These are phyloP conservation scores for Ampelocalamus luodianensis DNA, from an alignment of 176 grass and related monocot species.

Conservation along the genomic window DNA sequence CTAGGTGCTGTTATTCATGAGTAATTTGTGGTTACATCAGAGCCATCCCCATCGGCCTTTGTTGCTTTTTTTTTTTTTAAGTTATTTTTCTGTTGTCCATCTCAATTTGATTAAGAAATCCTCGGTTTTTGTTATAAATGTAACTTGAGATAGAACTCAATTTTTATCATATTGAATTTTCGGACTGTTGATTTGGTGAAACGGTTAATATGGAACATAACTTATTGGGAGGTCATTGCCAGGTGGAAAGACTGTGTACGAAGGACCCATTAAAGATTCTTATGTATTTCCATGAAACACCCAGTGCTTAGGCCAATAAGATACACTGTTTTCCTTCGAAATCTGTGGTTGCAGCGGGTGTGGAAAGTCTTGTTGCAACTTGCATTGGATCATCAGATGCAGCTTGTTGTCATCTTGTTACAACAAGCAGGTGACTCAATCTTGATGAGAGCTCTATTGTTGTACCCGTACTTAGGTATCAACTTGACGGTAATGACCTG, in stretches of 20 bases:
- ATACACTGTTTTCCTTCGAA: neutral
- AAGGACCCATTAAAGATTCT: neutral
- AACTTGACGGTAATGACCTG: neutral
- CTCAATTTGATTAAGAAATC: too few species aligned
- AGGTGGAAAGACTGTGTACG: neutral
- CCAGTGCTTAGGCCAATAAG: neutral
- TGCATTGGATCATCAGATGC: neutral
- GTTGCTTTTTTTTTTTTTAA: neutral
- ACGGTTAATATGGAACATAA: neutral
- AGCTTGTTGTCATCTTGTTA: neutral
- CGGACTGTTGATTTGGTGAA: neutral
- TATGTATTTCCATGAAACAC: neutral
- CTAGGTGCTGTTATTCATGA: neutral
- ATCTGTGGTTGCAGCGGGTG: neutral
- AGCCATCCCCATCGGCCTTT: neutral
- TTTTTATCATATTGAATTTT: neutral
- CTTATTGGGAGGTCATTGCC: neutral
- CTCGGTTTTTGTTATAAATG: neutral
- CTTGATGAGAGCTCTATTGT: too few species aligned
- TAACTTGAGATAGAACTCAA: neutral
- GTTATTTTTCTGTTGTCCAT: too few species aligned
- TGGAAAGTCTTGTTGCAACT: neutral
- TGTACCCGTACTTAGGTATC: neutral
- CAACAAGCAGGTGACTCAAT: neutral
- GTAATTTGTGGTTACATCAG: neutral